Conservation (phyloP, 2,329 filamentous ascomycete species). For the Pseudocercospora macadamiae region DNA sequence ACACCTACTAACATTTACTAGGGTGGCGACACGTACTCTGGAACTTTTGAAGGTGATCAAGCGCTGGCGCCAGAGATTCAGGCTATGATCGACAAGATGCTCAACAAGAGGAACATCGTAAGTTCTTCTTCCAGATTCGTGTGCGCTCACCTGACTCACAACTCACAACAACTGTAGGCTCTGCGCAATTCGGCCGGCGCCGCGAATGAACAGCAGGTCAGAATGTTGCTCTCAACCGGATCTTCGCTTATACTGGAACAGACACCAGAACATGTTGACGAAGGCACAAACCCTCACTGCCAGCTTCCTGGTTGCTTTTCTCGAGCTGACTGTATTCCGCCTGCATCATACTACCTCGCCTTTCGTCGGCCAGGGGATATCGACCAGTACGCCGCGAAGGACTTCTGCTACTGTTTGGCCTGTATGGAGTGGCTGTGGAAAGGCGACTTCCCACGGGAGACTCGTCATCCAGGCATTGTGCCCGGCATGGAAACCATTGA, state of each 20-base stretch:
- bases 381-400: not conserved
- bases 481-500: not conserved
- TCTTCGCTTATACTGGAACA: constrained; percentile 11
- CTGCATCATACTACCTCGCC: constrained; percentile 13
- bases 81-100: constrained; percentile 14
- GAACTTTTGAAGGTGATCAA: constrained; percentile 14
- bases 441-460: constrained; percentile 13
- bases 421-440: constrained; percentile 28
- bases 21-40: constrained; percentile 21
- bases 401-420: constrained; percentile 20
- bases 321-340: constrained; percentile 9
- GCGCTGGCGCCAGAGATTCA: constrained; percentile 19
- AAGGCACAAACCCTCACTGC: constrained; percentile 2
- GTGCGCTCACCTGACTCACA: no score
- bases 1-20: constrained; percentile 13
- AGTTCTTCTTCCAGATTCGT: not conserved
- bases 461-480: constrained; percentile 5
- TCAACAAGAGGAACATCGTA: constrained; percentile 8
- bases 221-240: constrained; percentile 7
- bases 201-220: constrained; percentile 43
- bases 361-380: constrained; percentile 7
- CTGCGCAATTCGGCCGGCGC: no score
- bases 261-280: not conserved
- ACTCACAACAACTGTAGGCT: no score
- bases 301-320: constrained; percentile 14